Percentiles rank a stretch among this genome's conserved stretches.
phyloP scores from a whole-genome alignment of 768 basidiomycete genomes.

The Filobasidium floriforme region DNA sequence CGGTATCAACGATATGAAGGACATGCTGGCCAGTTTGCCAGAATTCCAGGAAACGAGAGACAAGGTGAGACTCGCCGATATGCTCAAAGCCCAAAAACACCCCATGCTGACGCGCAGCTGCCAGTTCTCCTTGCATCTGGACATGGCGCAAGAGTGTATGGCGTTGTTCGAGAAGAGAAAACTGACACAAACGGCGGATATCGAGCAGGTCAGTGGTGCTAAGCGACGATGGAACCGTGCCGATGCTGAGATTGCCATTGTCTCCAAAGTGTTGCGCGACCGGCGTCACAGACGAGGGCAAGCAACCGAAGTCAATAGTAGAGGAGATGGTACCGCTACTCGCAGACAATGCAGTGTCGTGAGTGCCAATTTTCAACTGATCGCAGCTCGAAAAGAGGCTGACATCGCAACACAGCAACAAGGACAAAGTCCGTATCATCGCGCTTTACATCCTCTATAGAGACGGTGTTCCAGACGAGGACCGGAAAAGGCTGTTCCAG shows the following conservation, averaged over 20 bases:
- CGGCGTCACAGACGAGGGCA: slow-evolving; percentile 81
- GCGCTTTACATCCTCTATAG: slow-evolving; percentile 89
- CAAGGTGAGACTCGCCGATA: slow-evolving; percentile 53
- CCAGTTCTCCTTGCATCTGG: slow-evolving; percentile 91
- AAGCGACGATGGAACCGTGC: too few relatives aligned
- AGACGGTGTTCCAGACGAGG: slow-evolving; percentile 98
- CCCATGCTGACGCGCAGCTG: not conserved
- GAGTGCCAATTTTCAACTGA: slow-evolving; percentile 34
- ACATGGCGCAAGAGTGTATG: slow-evolving; percentile 98
- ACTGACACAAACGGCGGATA: slow-evolving; percentile 68
- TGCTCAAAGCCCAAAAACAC: not conserved
- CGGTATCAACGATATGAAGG: slow-evolving; percentile 94
- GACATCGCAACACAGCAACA: slow-evolving; percentile 52
- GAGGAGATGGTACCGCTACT: slow-evolving; percentile 98
- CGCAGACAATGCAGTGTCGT: slow-evolving; percentile 79
- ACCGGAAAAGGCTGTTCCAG: slow-evolving; percentile 85
- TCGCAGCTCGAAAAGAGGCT: not conserved
- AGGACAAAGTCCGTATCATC: slow-evolving; percentile 91
- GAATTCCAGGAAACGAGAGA: slow-evolving; percentile 93
- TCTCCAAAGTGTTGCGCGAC: slow-evolving; percentile 75
- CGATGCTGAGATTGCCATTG: not conserved
- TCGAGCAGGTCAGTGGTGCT: slow-evolving; percentile 65
- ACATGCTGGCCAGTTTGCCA: slow-evolving; percentile 90
- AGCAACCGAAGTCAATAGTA: slow-evolving; percentile 85
- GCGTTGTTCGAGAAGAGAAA: slow-evolving; percentile 79